Evolutionary conservation across 129 eudicot species (phyloP).

Genomic region (Escallonia rubra): DNA sequence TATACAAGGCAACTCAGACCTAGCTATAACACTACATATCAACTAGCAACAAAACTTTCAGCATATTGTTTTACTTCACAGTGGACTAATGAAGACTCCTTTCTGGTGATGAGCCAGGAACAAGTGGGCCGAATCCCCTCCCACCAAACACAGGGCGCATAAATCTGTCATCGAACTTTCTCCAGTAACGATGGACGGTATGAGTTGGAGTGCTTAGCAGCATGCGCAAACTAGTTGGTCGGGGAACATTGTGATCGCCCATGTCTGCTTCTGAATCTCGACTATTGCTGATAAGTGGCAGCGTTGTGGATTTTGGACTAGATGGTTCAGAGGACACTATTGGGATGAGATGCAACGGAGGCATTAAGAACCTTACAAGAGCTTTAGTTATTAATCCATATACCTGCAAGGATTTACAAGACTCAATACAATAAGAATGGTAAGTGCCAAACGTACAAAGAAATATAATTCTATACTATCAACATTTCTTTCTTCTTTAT

Average conservation of each 20-base stretch:
- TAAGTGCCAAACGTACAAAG: background rate
- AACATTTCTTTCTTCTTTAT: too few species aligned
- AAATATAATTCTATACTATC: background rate
- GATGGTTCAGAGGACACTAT: slow-evolving; percentile 28
- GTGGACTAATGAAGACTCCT: slow-evolving; percentile 1
- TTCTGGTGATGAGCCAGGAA: slow-evolving; percentile 16
- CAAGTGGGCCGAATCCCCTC: slow-evolving; percentile 38
- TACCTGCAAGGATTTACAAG: slow-evolving; percentile 34
- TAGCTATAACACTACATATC: too few species aligned
- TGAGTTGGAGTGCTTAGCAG: slow-evolving; percentile 45
- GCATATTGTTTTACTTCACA: background rate
- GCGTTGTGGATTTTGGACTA: slow-evolving; percentile 44
- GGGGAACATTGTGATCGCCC: slow-evolving; percentile 11
- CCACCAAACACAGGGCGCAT: slow-evolving; percentile 91
- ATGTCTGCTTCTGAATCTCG: slow-evolving; percentile 26
- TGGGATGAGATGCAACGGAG: slow-evolving; percentile 19
- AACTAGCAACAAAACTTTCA: too few species aligned
- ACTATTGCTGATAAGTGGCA: slow-evolving; percentile 41
- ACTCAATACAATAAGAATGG: background rate
- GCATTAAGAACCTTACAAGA: slow-evolving; percentile 44
- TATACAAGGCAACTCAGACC: too few species aligned
- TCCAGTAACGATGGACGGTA: slow-evolving; percentile 68
- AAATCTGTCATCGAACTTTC: slow-evolving; percentile 53
- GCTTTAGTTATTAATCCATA: slow-evolving; percentile 71
- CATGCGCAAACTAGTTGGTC: slow-evolving; percentile 31